phyloP scores from a whole-genome alignment of 2,329 filamentous ascomycete species.

The Pezicula radicicola region DNA sequence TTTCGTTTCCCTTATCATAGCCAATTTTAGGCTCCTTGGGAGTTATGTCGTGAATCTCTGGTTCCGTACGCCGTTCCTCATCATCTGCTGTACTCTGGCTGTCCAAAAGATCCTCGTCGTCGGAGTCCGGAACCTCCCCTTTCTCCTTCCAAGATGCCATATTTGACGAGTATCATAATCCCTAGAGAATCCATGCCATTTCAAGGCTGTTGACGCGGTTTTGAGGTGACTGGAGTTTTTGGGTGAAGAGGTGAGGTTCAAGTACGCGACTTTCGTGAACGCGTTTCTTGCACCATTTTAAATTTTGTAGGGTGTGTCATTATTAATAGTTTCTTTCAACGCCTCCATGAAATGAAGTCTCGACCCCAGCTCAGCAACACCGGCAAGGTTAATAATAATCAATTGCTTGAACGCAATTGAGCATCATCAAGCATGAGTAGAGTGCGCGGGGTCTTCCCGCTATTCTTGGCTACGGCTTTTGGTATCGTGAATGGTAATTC shows the following conservation, averaged over 20 bases:
- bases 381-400: too few species aligned
- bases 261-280: background rate
- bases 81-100: conserved; percentile 5
- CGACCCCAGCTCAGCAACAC: too few species aligned
- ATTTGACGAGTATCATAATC: conserved; percentile 17
- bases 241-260: background rate
- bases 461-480: conserved; percentile 24
- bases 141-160: conserved; percentile 33
- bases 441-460: conserved; percentile 21
- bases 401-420: conserved; percentile 3
- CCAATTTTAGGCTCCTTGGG: background rate
- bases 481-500: conserved; percentile 26
- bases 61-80: background rate
- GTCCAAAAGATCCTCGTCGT: conserved; percentile 28
- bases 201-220: background rate
- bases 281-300: background rate
- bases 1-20: background rate
- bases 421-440: conserved; percentile 20
- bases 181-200: background rate
- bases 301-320: background rate
- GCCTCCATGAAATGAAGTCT: too few species aligned
- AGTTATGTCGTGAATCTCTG: conserved; percentile 1
- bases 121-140: conserved; percentile 32
- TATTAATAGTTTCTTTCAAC: background rate
- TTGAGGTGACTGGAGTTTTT: background rate